Base-by-base conservation (phyloP, 164 flowering plant genomes). In the Vitis amurensis region DNA sequence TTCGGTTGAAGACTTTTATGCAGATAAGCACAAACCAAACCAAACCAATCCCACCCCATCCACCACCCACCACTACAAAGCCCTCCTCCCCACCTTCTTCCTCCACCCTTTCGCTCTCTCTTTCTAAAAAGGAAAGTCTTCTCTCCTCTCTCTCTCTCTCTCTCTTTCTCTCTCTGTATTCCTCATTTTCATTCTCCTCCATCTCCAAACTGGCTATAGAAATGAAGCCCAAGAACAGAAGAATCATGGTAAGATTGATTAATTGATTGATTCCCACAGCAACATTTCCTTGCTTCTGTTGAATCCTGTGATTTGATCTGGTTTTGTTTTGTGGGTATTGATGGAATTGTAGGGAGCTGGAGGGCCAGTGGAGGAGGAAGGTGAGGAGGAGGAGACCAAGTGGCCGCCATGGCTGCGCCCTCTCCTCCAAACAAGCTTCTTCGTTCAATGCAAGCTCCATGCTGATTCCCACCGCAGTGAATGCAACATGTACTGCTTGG, bases 401-500 rank as follows among this genome's bases (percentile, higher is more conserved):
- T 79, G 86, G 88, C 86, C 88, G 12, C 71, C 74, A 68, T 85
- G 88, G 86, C 74, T 85, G 77, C 64, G 49, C 3, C 83, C 83
- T 7, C 79, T 85, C 17, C 81, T 85, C 2, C 30, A 59, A 37
- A 72, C 79, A n/a, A 73, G 76, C 62, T 85, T 85, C 78, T 85
- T 85, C 47, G 73, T 62, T 29, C 86, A 79, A 47, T 85, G 88
- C 78, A 80, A 79, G 57, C 60, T 59, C 44, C 88, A 85, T 58
- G 80, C 76, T 1, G 85, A 83, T 70, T 79, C 82, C 10, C 78
- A 78, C 67, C 82, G 80, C 70, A 80, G 80, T 47, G 87, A 84
- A 70, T 84, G 87, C 77, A 85, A 85, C 52, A 85, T 85, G 88
- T 85, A 71, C 60, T 85, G 88, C 81, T 76, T 85, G 74, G 86